Evolutionary conservation across 345 rosid genomes (phyloP).

Genomic region (Salix exigua): DNA sequence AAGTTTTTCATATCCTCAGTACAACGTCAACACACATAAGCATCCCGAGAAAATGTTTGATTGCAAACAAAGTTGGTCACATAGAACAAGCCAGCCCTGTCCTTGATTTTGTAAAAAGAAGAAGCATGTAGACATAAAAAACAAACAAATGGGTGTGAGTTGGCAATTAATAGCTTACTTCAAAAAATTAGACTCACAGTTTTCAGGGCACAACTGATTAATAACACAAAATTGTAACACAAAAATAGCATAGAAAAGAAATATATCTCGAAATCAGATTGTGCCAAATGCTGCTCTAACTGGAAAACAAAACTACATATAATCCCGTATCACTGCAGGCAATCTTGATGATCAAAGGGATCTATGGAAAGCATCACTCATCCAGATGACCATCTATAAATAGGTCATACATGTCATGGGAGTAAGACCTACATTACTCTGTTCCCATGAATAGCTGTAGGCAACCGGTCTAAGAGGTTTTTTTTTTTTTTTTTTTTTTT

Average conservation of each 20-base stretch:
- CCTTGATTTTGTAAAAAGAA: neutral
- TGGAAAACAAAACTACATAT: neutral
- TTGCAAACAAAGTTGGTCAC: neutral
- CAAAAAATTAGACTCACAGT: neutral
- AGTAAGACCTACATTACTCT: neutral
- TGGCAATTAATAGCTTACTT: neutral
- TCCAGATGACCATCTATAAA: neutral
- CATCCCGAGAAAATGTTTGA: neutral
- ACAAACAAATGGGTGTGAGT: neutral
- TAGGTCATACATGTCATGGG: neutral
- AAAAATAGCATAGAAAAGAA: neutral
- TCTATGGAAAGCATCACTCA: neutral
- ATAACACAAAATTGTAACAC: neutral
- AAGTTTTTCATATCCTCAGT: neutral
- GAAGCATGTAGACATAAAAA: neutral
- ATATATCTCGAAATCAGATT: neutral
- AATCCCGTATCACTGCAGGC: neutral
- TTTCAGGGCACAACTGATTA: neutral
- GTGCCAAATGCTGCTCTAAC: neutral
- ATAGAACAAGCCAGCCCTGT: neutral
- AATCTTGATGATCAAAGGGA: neutral
- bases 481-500: too few species aligned
- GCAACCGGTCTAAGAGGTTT: neutral
- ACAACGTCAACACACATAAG: neutral
- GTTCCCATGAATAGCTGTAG: neutral